Evolutionary conservation across 257 asterid genomes (phyloP), one percentile per base, ranked within the genome.

Genomic region (Petrea volubilis): DNA sequence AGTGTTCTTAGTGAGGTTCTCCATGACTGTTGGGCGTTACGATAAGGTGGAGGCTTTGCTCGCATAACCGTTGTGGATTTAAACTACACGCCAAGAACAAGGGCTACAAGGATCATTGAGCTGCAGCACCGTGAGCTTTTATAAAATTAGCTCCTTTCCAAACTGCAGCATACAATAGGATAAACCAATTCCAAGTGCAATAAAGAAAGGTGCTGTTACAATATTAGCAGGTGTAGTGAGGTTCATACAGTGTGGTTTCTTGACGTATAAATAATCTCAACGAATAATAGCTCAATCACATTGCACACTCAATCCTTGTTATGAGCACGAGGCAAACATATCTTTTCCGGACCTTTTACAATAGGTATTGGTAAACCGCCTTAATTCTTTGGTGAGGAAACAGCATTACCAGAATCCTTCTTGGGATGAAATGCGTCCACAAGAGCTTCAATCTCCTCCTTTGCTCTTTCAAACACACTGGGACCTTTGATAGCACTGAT

Each of bases 361-460:
- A 80, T 40, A 11, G 83, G 68, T 57, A 21, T 24, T 23, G 60
- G 55, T 7, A 83, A 59, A 44, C 81, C 74, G 52, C 78, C 73
- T 73, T 70, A 74, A 31, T 77, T 74, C 79, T 73, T 83, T 43
- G 76, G 21, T 7, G 80, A 43, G 23, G 77, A 58, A 57, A 15
- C 61, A 34, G 7, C 71, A 7, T 8, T 47, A 7, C 38, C 57
- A n/a, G 88, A 66, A 68, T 78, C 85, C 74, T 86, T 89, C 79
- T 83, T 87, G 14, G 87, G 85, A 75, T 82, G 87, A 72, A 88
- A 75, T 33, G 92, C 33, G 12, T 70, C 83, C 41, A 88, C 29
- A 60, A 90, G 70, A 55, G 97, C 98, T 68, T 90, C 94, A 13
- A 92, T 71, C 77, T 92, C 97, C 80, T 92, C 98, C 87, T 92